Evolutionary conservation across 2,329 filamentous ascomycete species (phyloP).

Genomic region (Diaporthe batatas): DNA sequence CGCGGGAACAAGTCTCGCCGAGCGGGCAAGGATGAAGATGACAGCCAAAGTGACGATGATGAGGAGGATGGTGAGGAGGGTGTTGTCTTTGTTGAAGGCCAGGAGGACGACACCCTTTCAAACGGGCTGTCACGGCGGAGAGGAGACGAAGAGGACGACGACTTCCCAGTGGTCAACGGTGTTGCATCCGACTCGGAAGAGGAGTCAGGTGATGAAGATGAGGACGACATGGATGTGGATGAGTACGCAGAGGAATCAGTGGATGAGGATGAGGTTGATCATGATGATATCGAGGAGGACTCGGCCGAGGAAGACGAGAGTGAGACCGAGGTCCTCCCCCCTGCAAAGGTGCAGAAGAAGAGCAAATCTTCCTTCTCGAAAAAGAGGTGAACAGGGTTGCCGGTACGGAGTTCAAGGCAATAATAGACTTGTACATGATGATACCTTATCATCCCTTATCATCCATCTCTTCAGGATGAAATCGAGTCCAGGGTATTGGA

Average conservation of each 20-base stretch:
- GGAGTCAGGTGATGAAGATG: slow-evolving; percentile 64
- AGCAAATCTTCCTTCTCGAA: slow-evolving; percentile 47
- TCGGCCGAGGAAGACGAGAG: slow-evolving; percentile 52
- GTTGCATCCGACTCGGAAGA: slow-evolving; percentile 72
- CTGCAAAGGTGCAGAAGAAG: slow-evolving; percentile 53
- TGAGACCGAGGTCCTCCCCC: slow-evolving; percentile 49
- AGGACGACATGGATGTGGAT: slow-evolving; percentile 50
- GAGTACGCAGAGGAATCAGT: slow-evolving; percentile 45
- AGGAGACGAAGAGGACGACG: slow-evolving; percentile 69
- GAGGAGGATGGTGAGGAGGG: slow-evolving; percentile 76
- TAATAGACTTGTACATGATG: slow-evolving; percentile 35
- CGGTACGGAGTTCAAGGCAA: slow-evolving; percentile 8
- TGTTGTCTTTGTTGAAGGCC: slow-evolving; percentile 89
- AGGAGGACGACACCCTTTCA: slow-evolving; percentile 67
- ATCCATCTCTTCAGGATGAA: slow-evolving; percentile 8
- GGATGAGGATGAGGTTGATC: slow-evolving; percentile 52
- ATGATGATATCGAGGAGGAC: slow-evolving; percentile 52
- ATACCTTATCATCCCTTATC: slow-evolving; percentile 27
- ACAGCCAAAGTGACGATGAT: slow-evolving; percentile 66
- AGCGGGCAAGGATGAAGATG: slow-evolving; percentile 62
- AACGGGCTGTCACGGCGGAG: slow-evolving; percentile 56
- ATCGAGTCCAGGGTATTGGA: background rate
- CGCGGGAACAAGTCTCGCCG: slow-evolving; percentile 65
- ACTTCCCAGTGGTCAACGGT: slow-evolving; percentile 67
- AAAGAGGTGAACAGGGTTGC: slow-evolving; percentile 1